Base-by-base conservation (phyloP, 371 early-diverging fungal genomes). In the Lichtheimia hyalospora region DNA sequence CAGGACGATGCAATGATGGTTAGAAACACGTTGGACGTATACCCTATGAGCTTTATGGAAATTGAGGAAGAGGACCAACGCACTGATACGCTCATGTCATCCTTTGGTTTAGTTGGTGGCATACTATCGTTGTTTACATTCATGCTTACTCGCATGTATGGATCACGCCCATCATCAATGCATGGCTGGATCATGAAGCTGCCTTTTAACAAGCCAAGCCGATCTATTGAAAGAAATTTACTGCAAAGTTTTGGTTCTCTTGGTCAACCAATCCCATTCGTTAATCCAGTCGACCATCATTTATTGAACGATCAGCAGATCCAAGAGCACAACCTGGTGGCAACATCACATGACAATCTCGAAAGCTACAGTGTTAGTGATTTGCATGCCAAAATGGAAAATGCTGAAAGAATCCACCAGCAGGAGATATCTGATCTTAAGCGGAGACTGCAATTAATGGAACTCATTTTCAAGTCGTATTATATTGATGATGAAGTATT, bases 221-320 rank as follows among this genome's bases (percentile, higher is more conserved):
- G 10, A 0, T 54, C 54, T 8, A 15, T 54, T 5, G 12, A 27
- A 3, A 18, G 34, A 7, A 41, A 54, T 21, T 15, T 54, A 3
- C 14, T 39, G 53, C 20, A 61, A 56, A 39, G 54, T 61, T 41
- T 43, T 53, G 27, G 71, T 18, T n/a, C 13, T 2, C 23, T 55
- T 20, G 28, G 34, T 3, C 39, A 21, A 20, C 54, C 54, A 7
- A 41, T 54, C 13, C 54, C 54, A 14, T 21, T 54, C 8, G 28
- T 54, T 2, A 23, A 54, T 16, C 54, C 54, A 5, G 54, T 54
- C 3, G 16, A 25, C 10, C 20, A n/a, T 3, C 46, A 46, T 20
- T 20, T 46, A 16, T 20, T 46, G 28, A 28, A 7, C 7, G 28
- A 28, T 28, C 28, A 28, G 6, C 28, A 28, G 6, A 3, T 28